Conservation (phyloP, 306 rosid genomes). For the Vigna mungo region DNA sequence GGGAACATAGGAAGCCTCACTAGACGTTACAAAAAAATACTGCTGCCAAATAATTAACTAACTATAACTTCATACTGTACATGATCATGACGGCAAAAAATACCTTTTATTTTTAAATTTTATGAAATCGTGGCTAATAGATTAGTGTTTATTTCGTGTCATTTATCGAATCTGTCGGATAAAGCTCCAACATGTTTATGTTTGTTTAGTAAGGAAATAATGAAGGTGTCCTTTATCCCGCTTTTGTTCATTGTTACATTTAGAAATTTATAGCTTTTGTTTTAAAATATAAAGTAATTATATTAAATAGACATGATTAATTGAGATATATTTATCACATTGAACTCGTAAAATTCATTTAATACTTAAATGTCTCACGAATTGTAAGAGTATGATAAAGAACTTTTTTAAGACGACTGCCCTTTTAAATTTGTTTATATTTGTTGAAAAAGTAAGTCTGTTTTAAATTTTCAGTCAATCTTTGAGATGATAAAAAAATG, state of each 20-base stretch:
- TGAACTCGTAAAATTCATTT: background rate
- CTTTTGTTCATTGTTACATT: background rate
- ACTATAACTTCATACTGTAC: background rate
- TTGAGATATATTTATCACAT: background rate
- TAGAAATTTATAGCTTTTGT: background rate
- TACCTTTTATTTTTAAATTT: slow-evolving; percentile 6
- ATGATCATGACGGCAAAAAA: slow-evolving; percentile 33
- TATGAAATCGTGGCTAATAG: slow-evolving; percentile 3
- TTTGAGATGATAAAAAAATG: too few relatives aligned
- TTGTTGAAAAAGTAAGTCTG: too few relatives aligned
- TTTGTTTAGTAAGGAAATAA: slow-evolving; percentile 27
- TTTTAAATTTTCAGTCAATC: too few relatives aligned
- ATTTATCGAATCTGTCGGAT: slow-evolving; percentile 44
- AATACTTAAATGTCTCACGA: background rate
- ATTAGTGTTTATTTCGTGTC: slow-evolving; percentile 28
- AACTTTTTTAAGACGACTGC: background rate
- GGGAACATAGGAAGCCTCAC: slow-evolving; percentile 47
- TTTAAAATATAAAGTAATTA: background rate
- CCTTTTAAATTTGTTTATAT: too few relatives aligned
- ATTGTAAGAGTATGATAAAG: background rate
- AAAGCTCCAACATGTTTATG: slow-evolving; percentile 38
- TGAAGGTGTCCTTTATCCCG: background rate
- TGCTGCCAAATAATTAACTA: slow-evolving; percentile 36
- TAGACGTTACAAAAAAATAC: slow-evolving; percentile 36
- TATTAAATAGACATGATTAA: background rate